Percentiles rank a stretch among this genome's conserved stretches.
phyloP scores from a whole-genome alignment of 352 stramenopile genomes.

The Phytophthora boehmeriae region DNA sequence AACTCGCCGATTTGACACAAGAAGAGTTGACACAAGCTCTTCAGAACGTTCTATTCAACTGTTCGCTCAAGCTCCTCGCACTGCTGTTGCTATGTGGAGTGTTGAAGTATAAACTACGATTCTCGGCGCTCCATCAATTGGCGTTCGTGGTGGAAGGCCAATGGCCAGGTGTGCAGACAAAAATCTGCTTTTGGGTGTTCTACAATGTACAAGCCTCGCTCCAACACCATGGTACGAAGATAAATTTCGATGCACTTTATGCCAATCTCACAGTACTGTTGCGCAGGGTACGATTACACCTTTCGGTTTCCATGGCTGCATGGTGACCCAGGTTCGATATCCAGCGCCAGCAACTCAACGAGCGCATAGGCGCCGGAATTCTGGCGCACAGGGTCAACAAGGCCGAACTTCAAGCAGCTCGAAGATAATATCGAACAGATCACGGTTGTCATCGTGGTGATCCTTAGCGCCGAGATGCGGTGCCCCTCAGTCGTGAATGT shows the following conservation, averaged over 20 bases:
- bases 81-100: conserved; percentile 12
- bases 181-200: conserved; percentile 40
- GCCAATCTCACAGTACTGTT: background rate
- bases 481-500: no score
- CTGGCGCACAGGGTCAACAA: no score
- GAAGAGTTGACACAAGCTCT: conserved; percentile 21
- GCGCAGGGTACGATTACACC: background rate
- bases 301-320: background rate
- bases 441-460: no score
- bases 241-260: background rate
- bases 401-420: no score
- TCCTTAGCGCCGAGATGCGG: no score
- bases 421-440: no score
- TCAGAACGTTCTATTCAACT: conserved; percentile 16
- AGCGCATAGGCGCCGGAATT: no score
- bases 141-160: conserved; percentile 41
- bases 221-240: conserved; percentile 1
- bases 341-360: no score
- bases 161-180: conserved; percentile 23
- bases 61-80: conserved; percentile 6
- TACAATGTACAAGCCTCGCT: conserved; percentile 25
- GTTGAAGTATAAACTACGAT: conserved; percentile 3
- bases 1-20: conserved; percentile 18
- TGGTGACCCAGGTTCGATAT: background rate
- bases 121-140: conserved; percentile 27